phyloP scores from a whole-genome alignment of 176 grass and related monocot genomes.

The Oryza punctata region DNA sequence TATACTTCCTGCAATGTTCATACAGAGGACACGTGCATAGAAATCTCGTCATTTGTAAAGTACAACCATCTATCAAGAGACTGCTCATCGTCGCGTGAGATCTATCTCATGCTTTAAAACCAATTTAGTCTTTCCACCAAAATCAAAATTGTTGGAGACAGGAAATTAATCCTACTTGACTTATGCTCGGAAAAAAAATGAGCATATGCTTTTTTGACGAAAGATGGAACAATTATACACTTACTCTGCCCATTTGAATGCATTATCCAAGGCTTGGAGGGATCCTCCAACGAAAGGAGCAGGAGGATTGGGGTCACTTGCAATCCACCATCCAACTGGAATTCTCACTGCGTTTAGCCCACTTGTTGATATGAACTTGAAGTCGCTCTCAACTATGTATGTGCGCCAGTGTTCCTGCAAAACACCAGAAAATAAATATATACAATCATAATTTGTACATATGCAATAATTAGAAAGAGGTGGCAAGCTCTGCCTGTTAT shows the following conservation, averaged over 20 bases:
- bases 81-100: too few relatives aligned
- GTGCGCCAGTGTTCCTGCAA: slow-evolving; percentile 48
- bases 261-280: slow-evolving; percentile 47
- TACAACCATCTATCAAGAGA: too few relatives aligned
- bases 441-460: background rate
- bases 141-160: too few relatives aligned
- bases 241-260: slow-evolving; percentile 68
- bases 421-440: background rate
- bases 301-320: slow-evolving; percentile 49
- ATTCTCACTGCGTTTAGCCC: slow-evolving; percentile 54
- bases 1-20: slow-evolving; percentile 30
- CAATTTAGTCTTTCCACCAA: too few relatives aligned
- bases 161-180: too few relatives aligned
- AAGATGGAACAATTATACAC: background rate
- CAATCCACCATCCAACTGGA: slow-evolving; percentile 71
- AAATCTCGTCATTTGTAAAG: too few relatives aligned
- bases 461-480: background rate
- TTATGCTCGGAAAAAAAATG: too few relatives aligned
- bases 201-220: too few relatives aligned
- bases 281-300: slow-evolving; percentile 59
- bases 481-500: background rate
- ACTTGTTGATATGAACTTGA: slow-evolving; percentile 39
- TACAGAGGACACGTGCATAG: background rate
- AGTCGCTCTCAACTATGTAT: slow-evolving; percentile 51
- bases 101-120: too few relatives aligned